Evolutionary conservation across 148 eudicot species (phyloP).

Genomic region (Camellia granthamiana): DNA sequence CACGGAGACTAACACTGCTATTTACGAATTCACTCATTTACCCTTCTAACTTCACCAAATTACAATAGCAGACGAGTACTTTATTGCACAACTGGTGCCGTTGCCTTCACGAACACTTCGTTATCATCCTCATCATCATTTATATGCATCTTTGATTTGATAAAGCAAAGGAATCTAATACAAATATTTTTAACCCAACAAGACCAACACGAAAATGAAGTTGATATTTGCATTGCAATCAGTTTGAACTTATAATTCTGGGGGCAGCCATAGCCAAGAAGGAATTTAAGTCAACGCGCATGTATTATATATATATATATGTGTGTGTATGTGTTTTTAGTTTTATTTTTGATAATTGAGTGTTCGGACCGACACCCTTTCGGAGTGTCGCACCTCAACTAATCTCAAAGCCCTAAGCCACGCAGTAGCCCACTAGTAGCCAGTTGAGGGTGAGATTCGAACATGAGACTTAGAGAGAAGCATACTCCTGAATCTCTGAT

Average conservation of each 20-base stretch:
- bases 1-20: slow-evolving; percentile 20
- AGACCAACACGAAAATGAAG: neutral
- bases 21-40: neutral
- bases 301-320: no score
- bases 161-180: neutral
- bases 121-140: neutral
- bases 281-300: neutral
- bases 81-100: slow-evolving; percentile 16
- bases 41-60: slow-evolving; percentile 2
- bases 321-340: no score
- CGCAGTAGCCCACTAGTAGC: no score
- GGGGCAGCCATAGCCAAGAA: neutral
- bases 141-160: neutral
- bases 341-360: no score
- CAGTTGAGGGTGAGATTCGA: no score
- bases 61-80: neutral
- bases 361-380: no score
- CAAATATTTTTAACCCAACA: neutral
- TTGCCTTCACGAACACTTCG: slow-evolving; percentile 39
- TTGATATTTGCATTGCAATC: slow-evolving; percentile 5
- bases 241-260: neutral
- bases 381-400: no score
- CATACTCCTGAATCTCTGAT: no score
- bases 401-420: no score
- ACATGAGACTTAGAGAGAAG: no score